Evolutionary conservation across 2,329 filamentous ascomycete genomes (phyloP), one percentile per base, ranked within the genome.

Genomic region (Penicillium occitanis): DNA sequence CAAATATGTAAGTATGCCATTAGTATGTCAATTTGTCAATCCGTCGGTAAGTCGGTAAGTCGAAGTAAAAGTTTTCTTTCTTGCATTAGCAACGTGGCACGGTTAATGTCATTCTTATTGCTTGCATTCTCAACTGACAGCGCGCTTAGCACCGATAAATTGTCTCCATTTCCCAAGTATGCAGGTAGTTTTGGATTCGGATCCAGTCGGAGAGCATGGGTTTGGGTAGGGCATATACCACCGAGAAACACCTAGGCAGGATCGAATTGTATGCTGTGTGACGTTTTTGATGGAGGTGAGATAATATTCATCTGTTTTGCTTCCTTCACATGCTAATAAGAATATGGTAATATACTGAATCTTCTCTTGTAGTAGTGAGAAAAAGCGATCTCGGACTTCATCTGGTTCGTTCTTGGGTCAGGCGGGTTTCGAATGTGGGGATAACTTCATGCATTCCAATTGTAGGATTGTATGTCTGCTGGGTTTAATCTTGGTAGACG

Each of bases 381-480:
- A 40, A 22, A 57, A 57, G 53, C 33, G 33, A 61, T 14, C 30
- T 44, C 51, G 62, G 50, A 22, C 40, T 55, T 44, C 17, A 22
- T 14, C 14, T 22, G 28, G 40, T 57, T 55, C 17, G 40, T 46
- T 48, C 55, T 48, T 33, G 28, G 51, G 35, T 46, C 51, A 42
- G 62, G 40, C 62, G 46, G 42, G 28, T 50, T 19, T 8, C 13
- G 28, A 64, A 64, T 64, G 62, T 64, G 62, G 62, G 40, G 51
- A 58, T 57, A 64, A 57, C 62, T 58, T 64, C 62, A 64, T 13
- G 11, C 40, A 40, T 13, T 37, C 40, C 10, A 55, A 11, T 37
- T 42, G 48, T 51, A 28, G 48, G 48, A 17, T 30, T 30, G 25
- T 51, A 28, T 51, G 13, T 19, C 19, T 19, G 19, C 19, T 19